phyloP scores from a whole-genome alignment of 1,139 yeast species.

The Candida gigantensis region DNA sequence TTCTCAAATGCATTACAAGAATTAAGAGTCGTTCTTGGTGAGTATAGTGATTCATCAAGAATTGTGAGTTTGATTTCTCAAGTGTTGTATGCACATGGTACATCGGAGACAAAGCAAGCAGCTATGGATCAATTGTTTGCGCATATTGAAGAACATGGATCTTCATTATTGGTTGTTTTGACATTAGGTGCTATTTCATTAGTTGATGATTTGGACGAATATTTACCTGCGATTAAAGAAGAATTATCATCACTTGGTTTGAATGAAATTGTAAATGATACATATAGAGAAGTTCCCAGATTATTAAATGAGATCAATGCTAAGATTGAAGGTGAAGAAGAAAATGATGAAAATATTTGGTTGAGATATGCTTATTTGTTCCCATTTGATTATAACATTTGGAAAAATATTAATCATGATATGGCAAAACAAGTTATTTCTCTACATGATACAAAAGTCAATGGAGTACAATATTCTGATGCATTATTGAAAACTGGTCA shows the following conservation, averaged over 20 bases:
- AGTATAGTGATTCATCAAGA: conserved; percentile 50
- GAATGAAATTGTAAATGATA: conserved; percentile 49
- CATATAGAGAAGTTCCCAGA: conserved; percentile 56
- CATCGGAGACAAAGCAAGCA: conserved; percentile 74
- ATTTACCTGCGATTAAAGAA: conserved; percentile 63
- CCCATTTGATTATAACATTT: conserved; percentile 67
- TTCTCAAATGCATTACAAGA: conserved; percentile 67
- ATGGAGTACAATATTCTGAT: conserved; percentile 52
- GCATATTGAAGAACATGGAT: conserved; percentile 63
- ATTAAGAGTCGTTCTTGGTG: conserved; percentile 58
- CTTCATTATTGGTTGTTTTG: conserved; percentile 64
- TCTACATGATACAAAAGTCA: conserved; percentile 51
- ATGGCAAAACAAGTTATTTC: conserved; percentile 50
- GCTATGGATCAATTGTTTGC: conserved; percentile 73
- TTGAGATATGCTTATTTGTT: conserved; percentile 70
- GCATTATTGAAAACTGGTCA: conserved; percentile 50
- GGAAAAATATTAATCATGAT: conserved; percentile 60
- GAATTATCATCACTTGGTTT: conserved; percentile 61
- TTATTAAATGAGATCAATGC: conserved; percentile 55
- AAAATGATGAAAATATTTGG: conserved; percentile 45
- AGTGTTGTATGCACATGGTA: conserved; percentile 72
- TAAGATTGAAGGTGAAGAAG: conserved; percentile 22
- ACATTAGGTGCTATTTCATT: conserved; percentile 82
- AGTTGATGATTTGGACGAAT: conserved; percentile 59
- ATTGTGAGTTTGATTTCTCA: conserved; percentile 77